Percentiles rank a stretch among this genome's conserved stretches.
These are phyloP conservation scores for Verticillium tricorpus DNA, from an alignment of 2,329 filamentous ascomycete genomes.

Conservation along the genomic window DNA sequence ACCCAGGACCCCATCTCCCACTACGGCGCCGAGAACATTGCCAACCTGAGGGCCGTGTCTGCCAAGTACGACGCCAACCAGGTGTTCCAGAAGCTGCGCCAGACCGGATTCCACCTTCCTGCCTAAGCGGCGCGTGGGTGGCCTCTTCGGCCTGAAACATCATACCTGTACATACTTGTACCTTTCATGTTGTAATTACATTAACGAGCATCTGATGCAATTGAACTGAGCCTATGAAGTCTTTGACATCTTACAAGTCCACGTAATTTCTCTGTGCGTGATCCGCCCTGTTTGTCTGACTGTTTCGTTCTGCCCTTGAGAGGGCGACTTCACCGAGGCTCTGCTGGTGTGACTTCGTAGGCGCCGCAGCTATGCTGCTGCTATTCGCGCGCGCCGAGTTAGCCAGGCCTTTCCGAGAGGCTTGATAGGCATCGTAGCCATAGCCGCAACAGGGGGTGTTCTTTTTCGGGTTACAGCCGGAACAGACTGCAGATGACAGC, in stretches of 20 bases:
- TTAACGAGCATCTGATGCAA: neutral
- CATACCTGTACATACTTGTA: neutral
- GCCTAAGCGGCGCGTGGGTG: neutral
- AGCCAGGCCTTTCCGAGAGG: no score
- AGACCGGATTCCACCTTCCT: constrained; percentile 23
- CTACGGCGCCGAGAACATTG: constrained; percentile 31
- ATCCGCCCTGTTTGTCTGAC: no score
- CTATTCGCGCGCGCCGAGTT: no score
- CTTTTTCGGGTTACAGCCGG: no score
- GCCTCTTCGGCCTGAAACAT: neutral
- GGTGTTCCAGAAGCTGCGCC: constrained; percentile 27
- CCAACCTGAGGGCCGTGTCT: constrained; percentile 21
- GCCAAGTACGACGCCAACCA: constrained; percentile 26
- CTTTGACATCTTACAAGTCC: neutral
- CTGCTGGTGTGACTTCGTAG: no score
- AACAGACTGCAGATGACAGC: no score
- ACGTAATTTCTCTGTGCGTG: neutral
- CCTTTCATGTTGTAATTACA: neutral
- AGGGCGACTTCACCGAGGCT: no score
- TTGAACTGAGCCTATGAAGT: neutral
- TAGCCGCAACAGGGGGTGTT: no score
- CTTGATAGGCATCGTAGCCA: no score
- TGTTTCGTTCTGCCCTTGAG: no score
- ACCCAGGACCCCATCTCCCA: constrained; percentile 31
- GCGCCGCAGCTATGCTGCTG: no score